phyloP scores from a whole-genome alignment of 2,329 filamentous ascomycete genomes.

The Fusarium papillatum region DNA sequence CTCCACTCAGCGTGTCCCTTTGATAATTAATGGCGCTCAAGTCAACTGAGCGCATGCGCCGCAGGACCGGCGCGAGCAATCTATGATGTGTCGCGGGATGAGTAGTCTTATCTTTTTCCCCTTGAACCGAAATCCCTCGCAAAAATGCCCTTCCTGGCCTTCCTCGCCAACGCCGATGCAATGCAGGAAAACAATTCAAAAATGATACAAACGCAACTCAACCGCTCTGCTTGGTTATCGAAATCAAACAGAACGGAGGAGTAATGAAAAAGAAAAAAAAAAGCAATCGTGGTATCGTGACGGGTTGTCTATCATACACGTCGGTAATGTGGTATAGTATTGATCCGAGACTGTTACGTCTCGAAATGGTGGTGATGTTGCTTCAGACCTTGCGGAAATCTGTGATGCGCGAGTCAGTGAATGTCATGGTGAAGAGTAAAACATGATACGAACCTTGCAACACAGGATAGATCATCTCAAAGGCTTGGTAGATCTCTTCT shows the following conservation, averaged over 20 bases:
- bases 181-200: constrained; percentile 60
- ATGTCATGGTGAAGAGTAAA: too few relatives aligned
- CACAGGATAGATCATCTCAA: constrained; percentile 98
- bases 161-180: constrained; percentile 69
- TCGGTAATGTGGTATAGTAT: constrained; percentile 41
- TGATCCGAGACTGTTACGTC: constrained; percentile 1
- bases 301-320: constrained; percentile 58
- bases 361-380: constrained; percentile 17
- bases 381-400: constrained; percentile 71
- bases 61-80: constrained; percentile 50
- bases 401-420: constrained; percentile 38
- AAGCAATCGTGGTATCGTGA: constrained; percentile 64
- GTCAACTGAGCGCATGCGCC: constrained; percentile 42
- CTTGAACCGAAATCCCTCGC: constrained; percentile 48
- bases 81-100: constrained; percentile 56
- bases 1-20: constrained; percentile 41
- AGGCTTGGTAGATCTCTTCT: constrained; percentile 97
- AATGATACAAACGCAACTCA: constrained; percentile 53
- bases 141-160: constrained; percentile 45
- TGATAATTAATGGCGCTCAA: constrained; percentile 48
- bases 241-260: constrained; percentile 38
- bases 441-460: constrained; percentile 76
- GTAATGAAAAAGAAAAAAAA: constrained; percentile 41
- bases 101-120: constrained; percentile 53
- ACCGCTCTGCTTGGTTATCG: constrained; percentile 26